A percentile compares a stretch with the other conserved stretches of the same genome.
Evolutionary conservation across 371 early-diverging fungal genomes (phyloP).

Genomic region (Smittium culicis): DNA sequence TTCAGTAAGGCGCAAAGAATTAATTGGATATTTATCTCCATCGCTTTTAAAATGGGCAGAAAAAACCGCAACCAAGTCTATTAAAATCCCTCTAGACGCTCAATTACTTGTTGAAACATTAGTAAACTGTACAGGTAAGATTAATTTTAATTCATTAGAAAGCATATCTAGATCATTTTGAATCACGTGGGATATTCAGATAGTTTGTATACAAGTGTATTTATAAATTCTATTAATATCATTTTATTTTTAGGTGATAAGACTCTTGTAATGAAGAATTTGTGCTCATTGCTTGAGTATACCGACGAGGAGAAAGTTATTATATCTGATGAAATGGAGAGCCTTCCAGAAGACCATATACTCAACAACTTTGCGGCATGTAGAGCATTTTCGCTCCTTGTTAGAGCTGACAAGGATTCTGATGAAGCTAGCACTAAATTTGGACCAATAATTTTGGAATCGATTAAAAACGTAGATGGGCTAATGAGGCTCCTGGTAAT

Average conservation of each 20-base stretch:
- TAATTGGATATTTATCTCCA: constrained; percentile 42
- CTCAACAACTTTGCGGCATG: constrained; percentile 20
- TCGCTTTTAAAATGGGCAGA: constrained; percentile 43
- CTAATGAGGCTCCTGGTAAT: constrained; percentile 19
- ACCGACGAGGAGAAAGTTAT: background rate
- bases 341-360: constrained; percentile 13
- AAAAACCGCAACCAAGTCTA: constrained; percentile 36
- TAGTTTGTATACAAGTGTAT: background rate
- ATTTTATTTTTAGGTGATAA: background rate
- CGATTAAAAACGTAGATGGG: constrained; percentile 8
- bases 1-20: constrained; percentile 42
- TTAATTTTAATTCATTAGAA: too few species aligned
- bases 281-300: background rate
- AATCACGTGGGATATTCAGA: too few species aligned
- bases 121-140: constrained; percentile 16
- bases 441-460: background rate
- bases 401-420: constrained; percentile 19
- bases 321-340: background rate
- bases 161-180: too few species aligned
- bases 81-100: constrained; percentile 44
- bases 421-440: constrained; percentile 9
- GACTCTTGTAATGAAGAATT: background rate
- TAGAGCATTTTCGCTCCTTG: constrained; percentile 25
- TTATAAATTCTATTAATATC: background rate
- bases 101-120: constrained; percentile 5